Evolutionary conservation across 1,284 basidiomycete genomes (phyloP).

Genomic region (Sporisorium graminicola): DNA sequence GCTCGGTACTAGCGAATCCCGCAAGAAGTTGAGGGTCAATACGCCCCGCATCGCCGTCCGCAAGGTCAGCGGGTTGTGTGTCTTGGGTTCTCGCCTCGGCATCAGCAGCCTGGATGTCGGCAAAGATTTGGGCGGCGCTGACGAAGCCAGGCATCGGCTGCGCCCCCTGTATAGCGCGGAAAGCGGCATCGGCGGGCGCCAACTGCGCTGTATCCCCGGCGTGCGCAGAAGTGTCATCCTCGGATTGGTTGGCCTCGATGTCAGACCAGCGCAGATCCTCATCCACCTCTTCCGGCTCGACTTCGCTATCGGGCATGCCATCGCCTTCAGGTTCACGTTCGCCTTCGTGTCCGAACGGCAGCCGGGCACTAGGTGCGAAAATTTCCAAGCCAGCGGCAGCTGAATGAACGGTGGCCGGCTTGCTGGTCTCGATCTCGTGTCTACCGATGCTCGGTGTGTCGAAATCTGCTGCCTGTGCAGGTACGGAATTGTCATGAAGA

Average conservation of each 20-base stretch:
- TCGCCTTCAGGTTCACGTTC: too few species aligned
- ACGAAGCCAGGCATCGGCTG: constrained; percentile 42
- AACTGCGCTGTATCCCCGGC: background rate
- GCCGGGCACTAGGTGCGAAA: background rate
- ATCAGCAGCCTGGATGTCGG: constrained; percentile 20
- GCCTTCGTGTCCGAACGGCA: constrained; percentile 10
- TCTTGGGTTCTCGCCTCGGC: background rate
- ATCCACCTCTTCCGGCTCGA: constrained; percentile 46
- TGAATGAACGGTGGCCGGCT: background rate
- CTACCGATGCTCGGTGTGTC: background rate
- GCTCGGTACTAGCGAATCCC: background rate
- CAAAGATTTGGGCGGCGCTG: constrained; percentile 36
- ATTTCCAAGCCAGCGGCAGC: background rate
- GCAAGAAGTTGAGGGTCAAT: constrained; percentile 39
- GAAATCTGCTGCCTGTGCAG: background rate
- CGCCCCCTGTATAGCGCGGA: constrained; percentile 30
- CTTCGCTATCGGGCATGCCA: constrained; percentile 35
- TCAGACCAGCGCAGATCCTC: constrained; percentile 46
- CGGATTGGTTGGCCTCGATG: constrained; percentile 13
- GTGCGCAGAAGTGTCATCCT: constrained; percentile 3
- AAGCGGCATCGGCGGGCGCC: constrained; percentile 12
- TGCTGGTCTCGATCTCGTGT: background rate
- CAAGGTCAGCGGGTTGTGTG: background rate
- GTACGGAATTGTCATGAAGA: background rate
- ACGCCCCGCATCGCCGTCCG: background rate